Evolutionary conservation across 1,284 basidiomycete genomes (phyloP), one percentile per base, ranked within the genome.

Genomic region (Ganoderma leucocontextum): DNA sequence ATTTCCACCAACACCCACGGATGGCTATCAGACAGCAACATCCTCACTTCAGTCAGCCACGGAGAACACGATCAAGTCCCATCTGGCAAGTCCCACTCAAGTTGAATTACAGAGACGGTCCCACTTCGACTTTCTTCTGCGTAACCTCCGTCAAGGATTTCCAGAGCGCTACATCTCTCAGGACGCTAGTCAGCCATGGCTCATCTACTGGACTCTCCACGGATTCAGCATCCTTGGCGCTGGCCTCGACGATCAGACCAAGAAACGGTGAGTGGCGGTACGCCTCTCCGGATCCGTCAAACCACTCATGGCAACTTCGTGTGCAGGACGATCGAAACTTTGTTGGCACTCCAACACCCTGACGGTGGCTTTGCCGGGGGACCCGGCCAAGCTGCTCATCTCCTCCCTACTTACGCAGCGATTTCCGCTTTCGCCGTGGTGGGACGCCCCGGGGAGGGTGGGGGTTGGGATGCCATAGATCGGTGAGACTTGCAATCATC

Each of bases 321-420:
- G n/a, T 35, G 36, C 57, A 94, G 93, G 62, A 86, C 88, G n/a
- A 89, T 95, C 72, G 84, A 92, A 63, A 97, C 93, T 52, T 83
- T 97, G 22, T 80, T 95, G 75, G 81, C 87, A 4, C 92, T 90
- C 81, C 92, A 96, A 75, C 91, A 95, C 74, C 89, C 92, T 0
- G 82, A 88, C 3, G 97, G 96, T 1, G 97, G 97, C 1, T 99
- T 99, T 78, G 90, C 91, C 10, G 97, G 97, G 42, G 97, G 97
- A 0, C 94, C 96, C 0, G 89, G 93, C 2, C 98, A 99, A 77
- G 84, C 91, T 0, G 86, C 95, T 0, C 98, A 99, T 80, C 82
- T 99, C 2, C 86, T 99, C 9, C 89, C 96, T 0, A 98, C 95
- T 0, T 99, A 98, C 78, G 96, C 97, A 0, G 84, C 96, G 0